Evolutionary conservation across 2,329 filamentous ascomycete genomes (phyloP), one percentile per base, ranked within the genome.

Genomic region (Colletotrichum theobromicola): DNA sequence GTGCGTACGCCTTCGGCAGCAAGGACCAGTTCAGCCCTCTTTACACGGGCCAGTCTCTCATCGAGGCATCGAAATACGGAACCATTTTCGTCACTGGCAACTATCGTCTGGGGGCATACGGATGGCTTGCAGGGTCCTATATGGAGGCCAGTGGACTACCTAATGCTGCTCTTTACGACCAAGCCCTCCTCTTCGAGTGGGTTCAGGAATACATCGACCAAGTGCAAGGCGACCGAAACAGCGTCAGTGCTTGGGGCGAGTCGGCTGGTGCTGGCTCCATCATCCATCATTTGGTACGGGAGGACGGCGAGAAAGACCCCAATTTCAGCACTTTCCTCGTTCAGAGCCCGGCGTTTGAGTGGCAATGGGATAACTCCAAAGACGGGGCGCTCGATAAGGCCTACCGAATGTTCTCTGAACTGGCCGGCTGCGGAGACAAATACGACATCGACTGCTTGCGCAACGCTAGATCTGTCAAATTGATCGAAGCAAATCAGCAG

Each of bases 211-310:
- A 89, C 76, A 87, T 89, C 55, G 68, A 77, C 10, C 79, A 85
- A 1, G 79, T 90, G 6, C 85, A 86, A 10, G 89, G 88, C n/a
- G 86, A 90, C 72, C 82, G 84, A 7, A 80, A 79, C 5, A 76
- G 81, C 5, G 87, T 90, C 7, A 88, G 85, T 1, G 87, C 87
- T 6, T 86, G 86, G 82, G 89, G 88, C 4, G 85, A 89, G 76
- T 88, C 85, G 10, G 88, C 88, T 1, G 88, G 89, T 2, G 89
- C 86, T 2, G 85, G 85, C 1, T 88, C 86, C 6, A 86, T 90
- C 65, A 77, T 89, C 63, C 87, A 89, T 69, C 88, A 89, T 66
- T 80, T 90, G 10, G 84, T 86, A n/a, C 83, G 84, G 0, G 79
- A 86, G 28, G 84, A 85, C 2, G 87, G 87, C 3, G 81, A 79